Conservation (phyloP, 2,329 filamentous ascomycete genomes). For the Diplodia seriata region DNA sequence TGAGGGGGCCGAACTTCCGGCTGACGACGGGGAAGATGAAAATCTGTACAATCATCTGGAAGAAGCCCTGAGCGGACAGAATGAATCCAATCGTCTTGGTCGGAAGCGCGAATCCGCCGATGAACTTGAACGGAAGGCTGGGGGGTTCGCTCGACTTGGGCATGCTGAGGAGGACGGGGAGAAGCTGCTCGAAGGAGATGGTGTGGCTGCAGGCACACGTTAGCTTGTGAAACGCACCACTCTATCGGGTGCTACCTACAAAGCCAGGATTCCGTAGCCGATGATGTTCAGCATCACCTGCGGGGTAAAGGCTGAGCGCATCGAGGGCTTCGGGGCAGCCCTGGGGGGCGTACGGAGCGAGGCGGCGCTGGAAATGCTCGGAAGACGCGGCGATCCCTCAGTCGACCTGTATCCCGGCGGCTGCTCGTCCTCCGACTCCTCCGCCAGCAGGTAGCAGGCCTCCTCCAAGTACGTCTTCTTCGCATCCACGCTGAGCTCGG, state of each 20-base stretch:
- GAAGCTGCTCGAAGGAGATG: slow-evolving; percentile 92
- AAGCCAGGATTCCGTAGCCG: slow-evolving; percentile 90
- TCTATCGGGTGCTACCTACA: slow-evolving; percentile 67
- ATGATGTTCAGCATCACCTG: slow-evolving; percentile 87
- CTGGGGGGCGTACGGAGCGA: slow-evolving; percentile 28
- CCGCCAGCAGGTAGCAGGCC: slow-evolving; percentile 66
- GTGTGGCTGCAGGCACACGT: slow-evolving; percentile 73
- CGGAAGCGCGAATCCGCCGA: slow-evolving; percentile 81
- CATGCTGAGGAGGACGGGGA: slow-evolving; percentile 89
- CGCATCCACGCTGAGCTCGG: slow-evolving; percentile 44
- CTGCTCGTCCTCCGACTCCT: slow-evolving; percentile 62
- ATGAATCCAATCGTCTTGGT: slow-evolving; percentile 87
- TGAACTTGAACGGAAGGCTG: slow-evolving; percentile 84
- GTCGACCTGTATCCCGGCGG: slow-evolving; percentile 72
- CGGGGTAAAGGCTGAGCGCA: slow-evolving; percentile 74
- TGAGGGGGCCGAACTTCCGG: slow-evolving; percentile 75
- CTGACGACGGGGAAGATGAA: slow-evolving; percentile 83
- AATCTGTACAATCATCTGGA: slow-evolving; percentile 86
- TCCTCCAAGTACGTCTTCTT: slow-evolving; percentile 62
- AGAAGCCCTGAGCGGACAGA: slow-evolving; percentile 84
- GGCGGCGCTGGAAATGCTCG: slow-evolving; percentile 42
- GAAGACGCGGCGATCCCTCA: slow-evolving; percentile 61
- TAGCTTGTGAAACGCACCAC: slow-evolving; percentile 36
- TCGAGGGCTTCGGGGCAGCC: slow-evolving; percentile 37
- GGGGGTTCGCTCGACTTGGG: slow-evolving; percentile 57